These are phyloP conservation scores for Neopestalotiopsis sp. DNA, from an alignment of 2,329 filamentous ascomycete genomes.

Conservation along the genomic window DNA sequence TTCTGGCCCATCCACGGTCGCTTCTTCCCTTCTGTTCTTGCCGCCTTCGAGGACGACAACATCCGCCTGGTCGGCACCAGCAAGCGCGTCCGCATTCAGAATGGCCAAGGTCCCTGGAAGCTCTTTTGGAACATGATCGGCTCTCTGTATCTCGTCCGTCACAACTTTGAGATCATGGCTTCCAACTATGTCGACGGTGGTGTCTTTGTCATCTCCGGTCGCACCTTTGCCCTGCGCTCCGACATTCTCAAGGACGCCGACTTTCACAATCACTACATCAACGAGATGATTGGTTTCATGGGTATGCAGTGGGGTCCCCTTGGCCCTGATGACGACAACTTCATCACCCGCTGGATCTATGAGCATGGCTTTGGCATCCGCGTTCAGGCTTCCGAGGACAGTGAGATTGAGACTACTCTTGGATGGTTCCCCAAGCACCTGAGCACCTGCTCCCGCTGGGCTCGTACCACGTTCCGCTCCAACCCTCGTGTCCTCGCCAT, in stretches of 20 bases:
- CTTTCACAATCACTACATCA: conserved; percentile 49
- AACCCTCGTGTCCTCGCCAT: conserved; percentile 54
- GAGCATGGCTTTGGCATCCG: conserved; percentile 55
- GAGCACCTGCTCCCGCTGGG: conserved; percentile 61
- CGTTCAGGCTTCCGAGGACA: conserved; percentile 56
- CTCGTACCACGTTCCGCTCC: conserved; percentile 61
- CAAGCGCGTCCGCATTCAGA: conserved; percentile 48
- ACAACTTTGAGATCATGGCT: conserved; percentile 65
- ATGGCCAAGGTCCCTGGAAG: conserved; percentile 21
- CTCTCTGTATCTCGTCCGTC: conserved; percentile 62
- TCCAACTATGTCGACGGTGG: conserved; percentile 63
- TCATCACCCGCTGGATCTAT: conserved; percentile 59
- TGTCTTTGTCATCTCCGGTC: conserved; percentile 62
- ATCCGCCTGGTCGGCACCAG: conserved; percentile 62
- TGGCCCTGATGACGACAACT: conserved; percentile 66
- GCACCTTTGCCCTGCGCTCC: conserved; percentile 57
- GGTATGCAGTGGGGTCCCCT: conserved; percentile 43
- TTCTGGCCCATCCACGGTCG: conserved; percentile 45
- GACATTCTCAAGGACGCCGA: conserved; percentile 48
- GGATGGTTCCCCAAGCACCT: conserved; percentile 55
- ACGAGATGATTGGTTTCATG: conserved; percentile 45
- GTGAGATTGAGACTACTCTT: conserved; percentile 56
- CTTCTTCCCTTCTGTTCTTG: conserved; percentile 48
- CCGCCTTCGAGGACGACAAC: conserved; percentile 46
- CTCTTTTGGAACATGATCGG: conserved; percentile 60